A percentile compares a stretch with the other conserved stretches of the same genome.
These are phyloP conservation scores for Lobosporangium transversale DNA, from an alignment of 192 early-diverging fungal genomes.

Conservation along the genomic window DNA sequence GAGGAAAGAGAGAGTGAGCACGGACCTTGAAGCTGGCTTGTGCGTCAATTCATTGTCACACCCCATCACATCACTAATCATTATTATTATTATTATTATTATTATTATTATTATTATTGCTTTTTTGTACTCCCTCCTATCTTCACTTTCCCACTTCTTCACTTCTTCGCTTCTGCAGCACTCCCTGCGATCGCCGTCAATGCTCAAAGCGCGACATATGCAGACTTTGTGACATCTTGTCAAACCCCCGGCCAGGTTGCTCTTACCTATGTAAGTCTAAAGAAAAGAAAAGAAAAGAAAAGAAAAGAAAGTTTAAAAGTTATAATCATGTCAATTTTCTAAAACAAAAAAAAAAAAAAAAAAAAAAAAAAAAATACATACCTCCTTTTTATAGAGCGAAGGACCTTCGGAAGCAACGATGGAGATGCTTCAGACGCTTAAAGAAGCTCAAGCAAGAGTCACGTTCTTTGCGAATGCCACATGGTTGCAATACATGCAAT, in stretches of 20 bases:
- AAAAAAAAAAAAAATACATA: not conserved
- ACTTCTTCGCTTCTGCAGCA: too few species aligned
- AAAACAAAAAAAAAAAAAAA: slow-evolving; percentile 4
- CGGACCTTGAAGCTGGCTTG: too few species aligned
- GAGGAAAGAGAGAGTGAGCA: too few species aligned
- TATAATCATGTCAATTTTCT: too few species aligned
- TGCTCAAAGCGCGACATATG: slow-evolving; percentile 16
- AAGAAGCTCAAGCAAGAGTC: slow-evolving; percentile 55
- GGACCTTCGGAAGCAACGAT: slow-evolving; percentile 63
- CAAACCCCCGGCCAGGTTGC: slow-evolving; percentile 55
- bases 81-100: too few species aligned
- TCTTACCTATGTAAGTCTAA: slow-evolving; percentile 56
- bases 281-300: not conserved
- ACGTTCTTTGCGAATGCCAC: slow-evolving; percentile 64
- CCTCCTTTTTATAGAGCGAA: slow-evolving; percentile 48
- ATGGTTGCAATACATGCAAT: slow-evolving; percentile 64
- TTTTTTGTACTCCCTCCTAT: not conserved
- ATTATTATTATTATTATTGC: not conserved
- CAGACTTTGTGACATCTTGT: slow-evolving; percentile 42
- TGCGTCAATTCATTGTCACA: too few species aligned
- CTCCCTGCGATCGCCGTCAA: slow-evolving; percentile 21
- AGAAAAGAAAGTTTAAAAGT: too few species aligned
- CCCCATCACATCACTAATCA: too few species aligned
- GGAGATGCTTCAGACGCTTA: slow-evolving; percentile 59
- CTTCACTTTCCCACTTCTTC: too few species aligned